Evolutionary conservation across 1,284 basidiomycete species (phyloP), one percentile per base, ranked within the genome.

Genomic region (Moesziomyces aphidis): DNA sequence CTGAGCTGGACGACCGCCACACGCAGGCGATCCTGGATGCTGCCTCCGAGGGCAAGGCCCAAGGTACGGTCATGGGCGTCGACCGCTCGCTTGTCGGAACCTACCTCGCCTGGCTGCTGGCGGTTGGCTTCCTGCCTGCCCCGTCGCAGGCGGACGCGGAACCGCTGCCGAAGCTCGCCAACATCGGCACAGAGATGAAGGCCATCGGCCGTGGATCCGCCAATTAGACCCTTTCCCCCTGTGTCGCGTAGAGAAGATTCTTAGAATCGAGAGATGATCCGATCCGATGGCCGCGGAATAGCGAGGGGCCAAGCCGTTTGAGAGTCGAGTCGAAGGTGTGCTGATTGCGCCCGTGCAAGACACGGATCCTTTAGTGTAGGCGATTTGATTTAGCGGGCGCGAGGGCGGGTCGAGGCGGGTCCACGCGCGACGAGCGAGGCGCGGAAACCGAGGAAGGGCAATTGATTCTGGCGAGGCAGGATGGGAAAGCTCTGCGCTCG

Each of bases 31-130:
- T 98, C 50, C 86, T 94, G 28, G 83, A 84, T 34, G 86, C 87
- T n/a, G 87, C 88, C 36, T 86, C 86, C 19, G 86, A 87, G 73
- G 68, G 72, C n/a, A 42, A 55, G 26, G 81, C 83, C 42, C 78
- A 85, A 22, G 74, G 86, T 49, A 88, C 79, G 13, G 72, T 87
- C n/a, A 87, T 87, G 69, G 93, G 94, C 0, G 94, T 99, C 39
- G 89, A 90, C 59, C 89, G 91, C 26, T 87, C 87, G 39, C 85
- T 95, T 50, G 90, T 97, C 86, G 95, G 93, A 3, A 87, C 90
- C 80, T 99, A 99, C 86, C 86, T 99, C n/a, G 90, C 95, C 13
- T 99, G 96, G 96, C 88, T 99, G 22, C 89, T 98, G 42, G 89
- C 89, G 17, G 94, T 92, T 7, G 92, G 88, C 5, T 99, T 97